A percentile compares a stretch with the other conserved stretches of the same genome.
Conservation (phyloP, 2,329 filamentous ascomycete species). For the Ascochyta lentis region DNA sequence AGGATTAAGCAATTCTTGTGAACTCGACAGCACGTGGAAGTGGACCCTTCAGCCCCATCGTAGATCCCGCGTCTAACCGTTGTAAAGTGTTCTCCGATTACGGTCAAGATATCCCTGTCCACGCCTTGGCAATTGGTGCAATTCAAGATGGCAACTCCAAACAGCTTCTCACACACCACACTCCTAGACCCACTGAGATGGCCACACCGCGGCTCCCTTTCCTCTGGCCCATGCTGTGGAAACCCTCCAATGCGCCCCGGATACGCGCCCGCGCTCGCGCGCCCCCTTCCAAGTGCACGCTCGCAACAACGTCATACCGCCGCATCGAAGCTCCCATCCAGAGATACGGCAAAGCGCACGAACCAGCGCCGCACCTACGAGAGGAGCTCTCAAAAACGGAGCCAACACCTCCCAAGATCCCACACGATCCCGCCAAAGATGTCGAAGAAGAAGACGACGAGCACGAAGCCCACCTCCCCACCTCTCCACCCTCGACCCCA, state of each 20-base stretch:
- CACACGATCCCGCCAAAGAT: conserved; percentile 22
- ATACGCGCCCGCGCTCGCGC: conserved; percentile 29
- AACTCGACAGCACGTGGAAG: conserved; percentile 6
- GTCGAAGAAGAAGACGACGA: conserved; percentile 38
- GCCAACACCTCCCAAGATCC: conserved; percentile 5
- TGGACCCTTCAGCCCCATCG: conserved; percentile 13
- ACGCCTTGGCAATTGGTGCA: conserved; percentile 10
- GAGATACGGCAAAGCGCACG: conserved; percentile 57
- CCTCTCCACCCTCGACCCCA: conserved; percentile 25
- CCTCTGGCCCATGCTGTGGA: conserved; percentile 56
- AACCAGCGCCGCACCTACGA: conserved; percentile 51
- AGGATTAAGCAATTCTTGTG: too few species aligned
- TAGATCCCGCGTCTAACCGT: conserved; percentile 15
- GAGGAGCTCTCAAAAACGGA: conserved; percentile 20
- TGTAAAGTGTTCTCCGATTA: conserved; percentile 20
- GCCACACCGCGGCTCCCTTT: conserved; percentile 55
- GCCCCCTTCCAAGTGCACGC: conserved; percentile 11
- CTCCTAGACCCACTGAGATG: conserved; percentile 38
- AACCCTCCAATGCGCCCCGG: conserved; percentile 35
- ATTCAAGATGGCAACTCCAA: conserved; percentile 10
- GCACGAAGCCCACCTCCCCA: conserved; percentile 11
- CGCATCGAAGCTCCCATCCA: conserved; percentile 42
- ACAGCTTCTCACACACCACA: background rate
- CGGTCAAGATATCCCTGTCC: conserved; percentile 18
- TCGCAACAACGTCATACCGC: conserved; percentile 34